Base-by-base conservation (phyloP, 2,329 filamentous ascomycete genomes). In the Aspergillus sp. region DNA sequence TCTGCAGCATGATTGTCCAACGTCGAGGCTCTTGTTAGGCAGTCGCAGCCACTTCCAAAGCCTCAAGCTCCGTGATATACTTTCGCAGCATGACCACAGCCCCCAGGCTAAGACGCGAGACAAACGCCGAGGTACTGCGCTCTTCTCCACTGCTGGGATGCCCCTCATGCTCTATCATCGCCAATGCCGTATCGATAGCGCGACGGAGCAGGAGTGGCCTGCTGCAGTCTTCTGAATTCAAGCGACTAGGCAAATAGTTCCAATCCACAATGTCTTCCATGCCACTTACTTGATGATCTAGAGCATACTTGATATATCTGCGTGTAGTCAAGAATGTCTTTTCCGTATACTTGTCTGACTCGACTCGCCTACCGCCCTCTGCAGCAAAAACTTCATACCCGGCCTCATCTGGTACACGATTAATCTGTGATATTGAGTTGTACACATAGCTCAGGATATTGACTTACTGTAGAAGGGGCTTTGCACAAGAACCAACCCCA, bases 391-490 rank as follows among this genome's bases (percentile, higher is more conserved):
- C 77, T 49, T 87, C 85, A 63, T 84, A 88, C 25, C 86, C 85
- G 10, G 86, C 85, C 74, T 88, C 86, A 67, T 88, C 78, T 81
- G 60, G 32, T 43, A 43, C n/a, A 13, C 36, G 28, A 28, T 62
- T 39, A 62, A 55, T 52, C 50, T 19, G 1, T 4, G n/a, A 36
- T 3, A 30, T 47, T 2, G 13, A 19, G 3, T 25, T 13, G 10
- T 30, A 30, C 12, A 15, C 32, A 30, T n/a, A 30, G 9, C 2
- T n/a, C n/a, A 8, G 2, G 2, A 50, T 15, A 50, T 45, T 13
- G 36, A 72, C 77, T 66, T 73, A 80, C 78, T 88, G 75, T 85
- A 88, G 69, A 86, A 88, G 0, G 86, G 86, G 61, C 84, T 81
- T 48, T 81, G 81, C 19, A 87, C 85, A 13, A 88, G 75, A 0